phyloP scores from a whole-genome alignment of 257 asterid species.

The Ilex asprella region DNA sequence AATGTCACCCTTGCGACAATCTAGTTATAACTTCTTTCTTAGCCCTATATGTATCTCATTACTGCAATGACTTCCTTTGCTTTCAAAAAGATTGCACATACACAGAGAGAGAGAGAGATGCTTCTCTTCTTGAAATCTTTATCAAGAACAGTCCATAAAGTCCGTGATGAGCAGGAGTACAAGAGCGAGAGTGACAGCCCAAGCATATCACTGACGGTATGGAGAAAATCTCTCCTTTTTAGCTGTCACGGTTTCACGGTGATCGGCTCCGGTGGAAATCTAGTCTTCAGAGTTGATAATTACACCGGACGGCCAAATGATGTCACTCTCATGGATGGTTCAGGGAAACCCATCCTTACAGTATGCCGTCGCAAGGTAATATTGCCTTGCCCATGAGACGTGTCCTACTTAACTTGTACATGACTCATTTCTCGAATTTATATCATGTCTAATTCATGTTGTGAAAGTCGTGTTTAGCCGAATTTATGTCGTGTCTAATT shows the following conservation, averaged over 20 bases:
- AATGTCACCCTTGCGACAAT: neutral
- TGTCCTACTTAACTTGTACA: too few species aligned
- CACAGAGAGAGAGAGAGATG: constrained; percentile 21
- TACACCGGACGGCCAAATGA: constrained; percentile 37
- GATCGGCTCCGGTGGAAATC: constrained; percentile 45
- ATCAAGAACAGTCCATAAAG: constrained; percentile 33
- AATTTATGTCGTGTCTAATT: too few species aligned
- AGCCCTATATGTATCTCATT: constrained; percentile 19
- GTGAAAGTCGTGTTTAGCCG: too few species aligned
- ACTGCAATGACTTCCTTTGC: constrained; percentile 7
- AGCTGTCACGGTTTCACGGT: constrained; percentile 75
- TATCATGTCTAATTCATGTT: too few species aligned
- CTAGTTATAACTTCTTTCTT: neutral
- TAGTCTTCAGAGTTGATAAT: constrained; percentile 66
- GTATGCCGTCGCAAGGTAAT: constrained; percentile 55
- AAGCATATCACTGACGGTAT: constrained; percentile 49
- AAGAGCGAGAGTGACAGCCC: neutral
- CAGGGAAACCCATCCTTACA: constrained; percentile 57
- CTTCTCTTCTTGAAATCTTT: constrained; percentile 38
- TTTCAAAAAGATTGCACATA: constrained; percentile 5
- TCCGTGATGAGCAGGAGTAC: constrained; percentile 14
- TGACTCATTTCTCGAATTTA: too few species aligned
- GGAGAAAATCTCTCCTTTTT: constrained; percentile 71
- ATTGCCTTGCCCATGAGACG: too few species aligned
- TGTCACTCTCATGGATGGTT: constrained; percentile 64